Base-by-base conservation (phyloP, 2,329 filamentous ascomycete genomes). In the Anisogramma anomala region DNA sequence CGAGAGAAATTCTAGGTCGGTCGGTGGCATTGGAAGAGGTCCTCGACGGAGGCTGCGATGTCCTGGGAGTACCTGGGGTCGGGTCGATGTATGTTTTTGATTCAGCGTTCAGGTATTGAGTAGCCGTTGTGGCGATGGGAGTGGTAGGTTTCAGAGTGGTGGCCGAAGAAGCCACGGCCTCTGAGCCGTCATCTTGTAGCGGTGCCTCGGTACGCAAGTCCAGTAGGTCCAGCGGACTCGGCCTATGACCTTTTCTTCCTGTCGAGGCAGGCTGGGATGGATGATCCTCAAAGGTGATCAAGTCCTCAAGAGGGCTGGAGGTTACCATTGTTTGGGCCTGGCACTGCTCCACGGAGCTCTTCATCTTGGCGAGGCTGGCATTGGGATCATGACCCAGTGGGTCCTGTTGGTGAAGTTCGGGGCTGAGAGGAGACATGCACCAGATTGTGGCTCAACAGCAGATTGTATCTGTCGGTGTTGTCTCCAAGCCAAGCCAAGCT, bases 41-140 rank as follows among this genome's bases (percentile, higher is more conserved):
- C 62, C 80, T 64, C 13, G 80, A 78, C 1, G 72, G 66, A 3
- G 72, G 69, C 42, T 70, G 67, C 3, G 73, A 77, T 27, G 62
- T 62, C 38, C 63, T 60, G 10, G 74, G 74, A 1, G 74, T 77
- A 3, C 70, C 64, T 19, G 73, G 72, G 6, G 74, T 75, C 17
- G 74, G 72, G 50, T 78, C 74, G 48, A 77, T 58, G 49, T 77
- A 77, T 4, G 60, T 52, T 13, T 49, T 50, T 9, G 68, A 60
- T 46, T 71, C 66, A 44, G 71, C 66, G 18, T 65, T 64, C 39
- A 73, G 62, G 47, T 65, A 66, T 45, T 68, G 65, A 6, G 58
- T 50, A 43, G 58, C 53, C 36, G 62, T 62, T 32, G 58, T 54
- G 4, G 60, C 51, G n/a, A 58, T 50, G 18, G 62, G 55, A 14